These are phyloP conservation scores for Dicorynia guianensis DNA, from an alignment of 306 rosid genomes.

Conservation along the genomic window DNA sequence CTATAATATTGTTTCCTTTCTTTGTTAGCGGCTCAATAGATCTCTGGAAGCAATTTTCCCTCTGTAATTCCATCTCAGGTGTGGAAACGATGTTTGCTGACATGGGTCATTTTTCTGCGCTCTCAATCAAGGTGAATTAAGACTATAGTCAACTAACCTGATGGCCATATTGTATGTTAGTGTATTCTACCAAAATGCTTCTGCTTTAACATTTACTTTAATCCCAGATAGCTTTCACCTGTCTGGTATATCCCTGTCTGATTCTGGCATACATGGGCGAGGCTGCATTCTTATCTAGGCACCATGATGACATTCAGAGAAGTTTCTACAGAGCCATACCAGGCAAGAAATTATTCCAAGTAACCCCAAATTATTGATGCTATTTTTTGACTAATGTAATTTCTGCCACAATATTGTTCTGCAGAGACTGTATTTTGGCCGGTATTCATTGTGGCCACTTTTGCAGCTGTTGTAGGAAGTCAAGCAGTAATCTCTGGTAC, in stretches of 20 bases:
- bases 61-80: slow-evolving; percentile 60
- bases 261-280: slow-evolving; percentile 80
- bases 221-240: slow-evolving; percentile 79
- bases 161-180: background rate
- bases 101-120: slow-evolving; percentile 84
- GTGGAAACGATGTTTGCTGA: slow-evolving; percentile 92
- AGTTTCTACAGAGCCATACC: slow-evolving; percentile 83
- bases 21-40: slow-evolving; percentile 38
- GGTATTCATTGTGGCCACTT: slow-evolving; percentile 71
- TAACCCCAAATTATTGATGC: slow-evolving; percentile 9
- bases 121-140: slow-evolving; percentile 76
- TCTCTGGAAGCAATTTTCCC: slow-evolving; percentile 41
- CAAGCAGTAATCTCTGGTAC: slow-evolving; percentile 83
- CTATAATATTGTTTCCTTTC: slow-evolving; percentile 13
- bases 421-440: slow-evolving; percentile 87
- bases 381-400: background rate
- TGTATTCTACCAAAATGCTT: background rate
- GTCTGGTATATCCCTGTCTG: slow-evolving; percentile 71
- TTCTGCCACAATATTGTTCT: background rate
- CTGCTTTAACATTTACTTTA: slow-evolving; percentile 33
- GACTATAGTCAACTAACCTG: slow-evolving; percentile 2
- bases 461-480: slow-evolving; percentile 70
- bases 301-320: slow-evolving; percentile 70
- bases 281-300: slow-evolving; percentile 83
- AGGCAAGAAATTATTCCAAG: slow-evolving; percentile 50